Evolutionary conservation across 2,329 filamentous ascomycete species (phyloP).

Genomic region (Aspergillus thermomutatus): DNA sequence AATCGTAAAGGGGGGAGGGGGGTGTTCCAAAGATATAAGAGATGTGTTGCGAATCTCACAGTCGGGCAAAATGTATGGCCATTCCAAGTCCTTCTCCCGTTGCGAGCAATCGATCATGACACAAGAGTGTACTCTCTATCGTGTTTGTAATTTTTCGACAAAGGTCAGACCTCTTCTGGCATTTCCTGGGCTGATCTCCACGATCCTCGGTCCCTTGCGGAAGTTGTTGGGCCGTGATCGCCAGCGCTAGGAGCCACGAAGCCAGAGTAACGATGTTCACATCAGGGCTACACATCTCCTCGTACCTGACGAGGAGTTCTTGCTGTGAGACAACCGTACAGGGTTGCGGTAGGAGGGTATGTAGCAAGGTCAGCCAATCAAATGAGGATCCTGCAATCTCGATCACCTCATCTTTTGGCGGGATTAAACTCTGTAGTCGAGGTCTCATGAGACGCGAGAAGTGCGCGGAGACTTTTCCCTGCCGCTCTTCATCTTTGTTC

Average conservation of each 20-base stretch:
- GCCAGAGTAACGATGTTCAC: constrained; percentile 11
- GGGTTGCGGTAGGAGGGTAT: constrained; percentile 14
- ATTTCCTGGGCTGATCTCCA: neutral
- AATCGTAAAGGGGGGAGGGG: no score
- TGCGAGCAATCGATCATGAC: constrained; percentile 14
- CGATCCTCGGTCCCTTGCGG: neutral
- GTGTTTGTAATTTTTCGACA: constrained; percentile 7
- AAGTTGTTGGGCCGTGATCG: constrained; percentile 13
- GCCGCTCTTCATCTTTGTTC: constrained; percentile 4
- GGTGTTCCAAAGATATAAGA: no score
- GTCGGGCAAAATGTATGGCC: constrained; percentile 32
- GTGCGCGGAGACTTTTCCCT: constrained; percentile 5
- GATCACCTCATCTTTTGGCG: constrained; percentile 6
- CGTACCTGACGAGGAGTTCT: constrained; percentile 9
- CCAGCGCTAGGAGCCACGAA: constrained; percentile 14
- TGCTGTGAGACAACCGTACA: constrained; percentile 7
- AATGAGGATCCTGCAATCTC: constrained; percentile 8
- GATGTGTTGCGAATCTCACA: constrained; percentile 24
- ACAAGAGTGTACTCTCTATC: constrained; percentile 11
- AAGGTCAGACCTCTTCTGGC: constrained; percentile 1
- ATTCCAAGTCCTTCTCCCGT: constrained; percentile 16
- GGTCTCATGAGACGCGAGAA: constrained; percentile 6
- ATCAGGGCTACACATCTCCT: constrained; percentile 11
- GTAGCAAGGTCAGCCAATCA: constrained; percentile 15
- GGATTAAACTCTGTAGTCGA: constrained; percentile 14